phyloP scores from a whole-genome alignment of 257 asterid genomes.

The Primulina huaijiensis region DNA sequence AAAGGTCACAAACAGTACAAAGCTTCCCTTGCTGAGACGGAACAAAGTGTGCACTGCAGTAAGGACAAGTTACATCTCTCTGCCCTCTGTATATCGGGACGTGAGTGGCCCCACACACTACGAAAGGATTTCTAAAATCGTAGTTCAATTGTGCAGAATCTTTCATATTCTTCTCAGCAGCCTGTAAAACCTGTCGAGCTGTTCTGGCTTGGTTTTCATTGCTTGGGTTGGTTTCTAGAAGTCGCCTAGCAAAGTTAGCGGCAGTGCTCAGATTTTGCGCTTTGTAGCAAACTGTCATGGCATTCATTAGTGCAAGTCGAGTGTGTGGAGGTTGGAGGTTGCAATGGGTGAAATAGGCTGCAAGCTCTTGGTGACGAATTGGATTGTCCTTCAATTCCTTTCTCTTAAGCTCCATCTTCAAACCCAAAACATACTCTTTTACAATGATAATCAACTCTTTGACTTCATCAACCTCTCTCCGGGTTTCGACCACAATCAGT shows the following conservation, averaged over 20 bases:
- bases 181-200: slow-evolving; percentile 75
- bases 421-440: slow-evolving; percentile 70
- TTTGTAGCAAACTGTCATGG: slow-evolving; percentile 67
- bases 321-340: slow-evolving; percentile 70
- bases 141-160: slow-evolving; percentile 68
- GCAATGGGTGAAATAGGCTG: slow-evolving; percentile 89
- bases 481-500: slow-evolving; percentile 70
- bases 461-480: slow-evolving; percentile 80
- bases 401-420: slow-evolving; percentile 76
- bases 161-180: slow-evolving; percentile 66
- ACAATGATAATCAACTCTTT: slow-evolving; percentile 65
- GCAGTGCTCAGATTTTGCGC: slow-evolving; percentile 68
- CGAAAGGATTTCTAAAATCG: slow-evolving; percentile 86
- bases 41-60: slow-evolving; percentile 65
- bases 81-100: slow-evolving; percentile 88
- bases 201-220: slow-evolving; percentile 51
- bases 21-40: slow-evolving; percentile 71
- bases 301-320: slow-evolving; percentile 69
- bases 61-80: slow-evolving; percentile 74
- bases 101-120: slow-evolving; percentile 80
- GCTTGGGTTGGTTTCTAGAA: slow-evolving; percentile 72
- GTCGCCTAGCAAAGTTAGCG: slow-evolving; percentile 73
- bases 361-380: slow-evolving; percentile 77
- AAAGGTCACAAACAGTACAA: slow-evolving; percentile 72
- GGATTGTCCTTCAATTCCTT: slow-evolving; percentile 64